Percentiles rank a stretch among this genome's conserved stretches.
These are phyloP conservation scores for Ustilago vetiveriae DNA, from an alignment of 1,284 basidiomycete species.

Conservation along the genomic window DNA sequence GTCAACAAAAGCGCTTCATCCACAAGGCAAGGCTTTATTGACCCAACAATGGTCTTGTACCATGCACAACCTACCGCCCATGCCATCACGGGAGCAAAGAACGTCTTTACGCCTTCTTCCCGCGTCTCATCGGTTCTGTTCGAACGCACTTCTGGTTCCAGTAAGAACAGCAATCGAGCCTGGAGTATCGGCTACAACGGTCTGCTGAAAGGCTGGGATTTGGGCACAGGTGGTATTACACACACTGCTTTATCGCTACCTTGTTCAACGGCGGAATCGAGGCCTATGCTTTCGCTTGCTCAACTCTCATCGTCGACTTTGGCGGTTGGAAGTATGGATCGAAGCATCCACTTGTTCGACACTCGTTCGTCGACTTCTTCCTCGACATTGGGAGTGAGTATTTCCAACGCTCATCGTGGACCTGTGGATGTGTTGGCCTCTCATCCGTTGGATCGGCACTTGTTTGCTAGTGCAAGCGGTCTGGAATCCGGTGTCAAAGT, in stretches of 20 bases:
- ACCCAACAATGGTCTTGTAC: constrained; percentile 30
- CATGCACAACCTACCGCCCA: constrained; percentile 23
- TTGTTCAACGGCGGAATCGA: constrained; percentile 11
- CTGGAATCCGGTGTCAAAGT: constrained; percentile 55
- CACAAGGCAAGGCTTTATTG: constrained; percentile 12
- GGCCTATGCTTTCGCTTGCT: constrained; percentile 48
- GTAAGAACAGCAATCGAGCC: constrained; percentile 26
- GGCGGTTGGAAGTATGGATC: constrained; percentile 57
- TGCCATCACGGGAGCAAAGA: constrained; percentile 24
- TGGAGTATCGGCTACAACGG: constrained; percentile 62
- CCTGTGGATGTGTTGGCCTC: constrained; percentile 45
- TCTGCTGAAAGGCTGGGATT: constrained; percentile 58
- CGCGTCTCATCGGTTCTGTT: constrained; percentile 49
- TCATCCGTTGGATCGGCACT: constrained; percentile 48
- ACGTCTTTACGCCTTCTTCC: constrained; percentile 47
- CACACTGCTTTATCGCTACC: constrained; percentile 27
- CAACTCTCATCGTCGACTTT: constrained; percentile 33
- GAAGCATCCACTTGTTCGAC: constrained; percentile 61
- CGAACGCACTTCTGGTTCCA: constrained; percentile 10
- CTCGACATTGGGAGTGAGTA: constrained; percentile 11
- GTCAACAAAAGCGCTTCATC: background rate
- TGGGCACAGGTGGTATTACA: constrained; percentile 32
- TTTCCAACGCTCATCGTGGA: constrained; percentile 51
- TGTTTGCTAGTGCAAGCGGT: constrained; percentile 49
- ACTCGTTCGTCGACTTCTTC: constrained; percentile 19